Evolutionary conservation across 352 stramenopile species (phyloP).

Genomic region (Globisporangium viniferum): DNA sequence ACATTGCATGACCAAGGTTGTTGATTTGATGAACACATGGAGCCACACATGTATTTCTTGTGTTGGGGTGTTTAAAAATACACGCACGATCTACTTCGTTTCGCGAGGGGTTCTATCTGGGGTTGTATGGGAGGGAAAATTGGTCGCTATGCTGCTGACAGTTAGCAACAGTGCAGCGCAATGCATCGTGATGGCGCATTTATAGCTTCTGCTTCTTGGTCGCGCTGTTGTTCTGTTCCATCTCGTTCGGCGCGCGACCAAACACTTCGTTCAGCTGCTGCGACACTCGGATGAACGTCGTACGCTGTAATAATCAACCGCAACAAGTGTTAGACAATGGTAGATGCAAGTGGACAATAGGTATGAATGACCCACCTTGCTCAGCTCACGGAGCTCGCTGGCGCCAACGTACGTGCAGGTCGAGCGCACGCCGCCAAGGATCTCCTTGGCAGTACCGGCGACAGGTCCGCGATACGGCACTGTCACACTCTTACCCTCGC

Average conservation of each 20-base stretch:
- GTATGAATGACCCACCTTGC: conserved; percentile 44
- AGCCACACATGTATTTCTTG: conserved; percentile 15
- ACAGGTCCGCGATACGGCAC: conserved; percentile 87
- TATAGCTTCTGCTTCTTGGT: conserved; percentile 64
- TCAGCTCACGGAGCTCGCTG: conserved; percentile 86
- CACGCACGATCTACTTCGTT: conserved; percentile 14
- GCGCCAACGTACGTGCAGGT: conserved; percentile 93
- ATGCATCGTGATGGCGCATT: not conserved
- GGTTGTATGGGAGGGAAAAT: not conserved
- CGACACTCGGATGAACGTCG: conserved; percentile 91
- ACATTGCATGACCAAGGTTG: not conserved
- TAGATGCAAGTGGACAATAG: not conserved
- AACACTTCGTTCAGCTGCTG: conserved; percentile 93
- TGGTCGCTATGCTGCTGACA: not conserved
- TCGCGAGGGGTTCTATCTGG: conserved; percentile 5
- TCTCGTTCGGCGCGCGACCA: conserved; percentile 73
- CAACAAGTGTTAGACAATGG: not conserved
- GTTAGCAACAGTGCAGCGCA: not conserved
- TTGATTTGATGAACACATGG: conserved; percentile 11
- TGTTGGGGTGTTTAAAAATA: conserved; percentile 18
- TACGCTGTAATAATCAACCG: conserved; percentile 36
- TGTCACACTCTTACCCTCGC: conserved; percentile 90
- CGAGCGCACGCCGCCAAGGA: conserved; percentile 90
- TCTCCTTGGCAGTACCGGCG: conserved; percentile 79
- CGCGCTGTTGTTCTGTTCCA: conserved; percentile 43